phyloP scores from a whole-genome alignment of 805 yeast species.

The Saccharomycopsis sp. region DNA sequence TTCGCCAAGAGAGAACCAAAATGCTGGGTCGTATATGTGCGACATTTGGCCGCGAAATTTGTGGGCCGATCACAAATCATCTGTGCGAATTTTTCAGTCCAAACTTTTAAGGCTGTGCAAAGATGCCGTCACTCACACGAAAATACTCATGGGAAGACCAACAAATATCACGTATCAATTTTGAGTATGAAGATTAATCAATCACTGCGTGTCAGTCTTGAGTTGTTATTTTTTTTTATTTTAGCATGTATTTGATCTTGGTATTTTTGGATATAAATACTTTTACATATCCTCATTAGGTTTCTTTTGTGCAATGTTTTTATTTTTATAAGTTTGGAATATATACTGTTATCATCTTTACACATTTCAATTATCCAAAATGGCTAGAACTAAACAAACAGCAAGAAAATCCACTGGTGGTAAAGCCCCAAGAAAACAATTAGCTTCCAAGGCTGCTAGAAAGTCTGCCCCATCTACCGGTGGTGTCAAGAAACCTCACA shows the following conservation, averaged over 20 bases:
- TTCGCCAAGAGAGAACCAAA: background rate
- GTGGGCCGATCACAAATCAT: background rate
- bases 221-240: too few relatives aligned
- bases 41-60: background rate
- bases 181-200: too few relatives aligned
- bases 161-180: background rate
- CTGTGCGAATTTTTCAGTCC: background rate
- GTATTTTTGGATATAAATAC: background rate
- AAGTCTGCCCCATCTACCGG: slow-evolving; percentile 88
- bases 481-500: slow-evolving; percentile 92
- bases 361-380: slow-evolving; percentile 25
- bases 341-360: background rate
- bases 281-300: background rate
- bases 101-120: background rate
- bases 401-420: slow-evolving; percentile 95
- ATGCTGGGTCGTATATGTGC: background rate
- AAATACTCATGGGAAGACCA: background rate
- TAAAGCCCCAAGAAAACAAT: slow-evolving; percentile 92
- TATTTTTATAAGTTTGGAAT: too few relatives aligned
- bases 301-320: background rate
- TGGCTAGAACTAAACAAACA: slow-evolving; percentile 94
- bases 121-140: background rate
- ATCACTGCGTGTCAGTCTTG: too few relatives aligned
- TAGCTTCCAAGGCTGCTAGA: slow-evolving; percentile 91
- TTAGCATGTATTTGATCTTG: background rate